Percentiles rank a stretch among this genome's conserved stretches.
These are phyloP conservation scores for Elaeis guineensis DNA, from an alignment of 176 grass and related monocot species.

Conservation along the genomic window DNA sequence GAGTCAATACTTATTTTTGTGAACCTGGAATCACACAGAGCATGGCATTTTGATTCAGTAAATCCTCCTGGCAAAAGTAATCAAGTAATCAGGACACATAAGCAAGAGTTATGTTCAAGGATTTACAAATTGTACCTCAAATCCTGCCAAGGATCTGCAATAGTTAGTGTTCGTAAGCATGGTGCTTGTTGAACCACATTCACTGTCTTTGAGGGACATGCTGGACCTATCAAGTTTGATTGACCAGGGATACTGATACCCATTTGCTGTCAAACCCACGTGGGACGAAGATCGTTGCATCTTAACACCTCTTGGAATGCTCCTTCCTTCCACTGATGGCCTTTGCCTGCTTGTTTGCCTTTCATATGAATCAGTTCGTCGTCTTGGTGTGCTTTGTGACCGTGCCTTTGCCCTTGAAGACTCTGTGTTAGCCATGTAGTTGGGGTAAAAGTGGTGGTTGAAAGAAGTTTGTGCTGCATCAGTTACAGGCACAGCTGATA, in stretches of 20 bases:
- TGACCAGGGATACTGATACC: conserved; percentile 45
- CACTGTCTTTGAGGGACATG: conserved; percentile 65
- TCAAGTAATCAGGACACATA: too few species aligned
- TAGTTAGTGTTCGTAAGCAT: conserved; percentile 52
- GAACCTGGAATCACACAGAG: conserved; percentile 4
- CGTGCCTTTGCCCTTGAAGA: conserved; percentile 32
- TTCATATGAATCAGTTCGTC: conserved; percentile 50
- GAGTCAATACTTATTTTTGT: background rate
- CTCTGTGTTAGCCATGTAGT: conserved; percentile 10
- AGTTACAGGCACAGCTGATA: conserved; percentile 11
- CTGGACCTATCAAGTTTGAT: conserved; percentile 62
- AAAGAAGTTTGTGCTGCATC: conserved; percentile 14
- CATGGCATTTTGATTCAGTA: background rate
- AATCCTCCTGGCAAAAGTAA: background rate
- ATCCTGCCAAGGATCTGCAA: conserved; percentile 42
- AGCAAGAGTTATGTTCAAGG: too few species aligned
- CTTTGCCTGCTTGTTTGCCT: conserved; percentile 54
- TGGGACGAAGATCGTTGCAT: conserved; percentile 86
- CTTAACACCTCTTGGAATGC: conserved; percentile 38
- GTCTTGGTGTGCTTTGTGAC: conserved; percentile 78
- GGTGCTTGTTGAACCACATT: conserved; percentile 78
- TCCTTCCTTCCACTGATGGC: conserved; percentile 28
- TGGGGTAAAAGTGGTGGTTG: conserved; percentile 15
- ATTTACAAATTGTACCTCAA: conserved; percentile 35
- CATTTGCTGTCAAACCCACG: conserved; percentile 30